Evolutionary conservation across 2,329 filamentous ascomycete genomes (phyloP).

Genomic region (Fusarium sp.): DNA sequence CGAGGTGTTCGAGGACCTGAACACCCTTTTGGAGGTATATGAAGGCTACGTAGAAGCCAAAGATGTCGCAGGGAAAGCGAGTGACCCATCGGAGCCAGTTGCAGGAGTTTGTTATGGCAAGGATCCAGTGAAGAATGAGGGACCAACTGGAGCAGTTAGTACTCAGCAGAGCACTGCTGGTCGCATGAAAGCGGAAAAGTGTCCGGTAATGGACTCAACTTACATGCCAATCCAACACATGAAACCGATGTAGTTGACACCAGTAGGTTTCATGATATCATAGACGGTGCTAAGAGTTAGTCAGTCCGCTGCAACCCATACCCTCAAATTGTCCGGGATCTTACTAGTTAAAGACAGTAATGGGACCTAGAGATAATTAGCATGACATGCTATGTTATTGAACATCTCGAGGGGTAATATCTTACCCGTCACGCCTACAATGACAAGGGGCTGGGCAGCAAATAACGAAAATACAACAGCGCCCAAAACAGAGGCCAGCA

Average conservation of each 20-base stretch:
- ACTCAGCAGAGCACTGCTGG: neutral
- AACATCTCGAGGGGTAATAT: neutral
- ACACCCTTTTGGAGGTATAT: constrained; percentile 95
- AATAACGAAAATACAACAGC: constrained; percentile 85
- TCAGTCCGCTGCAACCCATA: constrained; percentile 15
- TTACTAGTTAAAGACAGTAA: constrained; percentile 92
- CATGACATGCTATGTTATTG: neutral
- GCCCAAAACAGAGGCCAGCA: constrained; percentile 88
- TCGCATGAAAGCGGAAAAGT: neutral
- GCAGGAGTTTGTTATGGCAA: constrained; percentile 88
- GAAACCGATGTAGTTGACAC: constrained; percentile 87
- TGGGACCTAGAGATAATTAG: constrained; percentile 71
- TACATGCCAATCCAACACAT: constrained; percentile 92
- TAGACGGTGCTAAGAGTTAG: constrained; percentile 79
- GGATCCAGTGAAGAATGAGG: constrained; percentile 85
- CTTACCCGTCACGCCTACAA: constrained; percentile 87
- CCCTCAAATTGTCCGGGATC: constrained; percentile 38
- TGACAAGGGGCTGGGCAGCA: constrained; percentile 88
- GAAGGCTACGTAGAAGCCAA: constrained; percentile 93
- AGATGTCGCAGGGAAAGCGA: constrained; percentile 92
- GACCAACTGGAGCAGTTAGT: constrained; percentile 74
- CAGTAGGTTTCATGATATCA: constrained; percentile 84
- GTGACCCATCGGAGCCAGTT: constrained; percentile 93
- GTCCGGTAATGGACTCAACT: constrained; percentile 48
- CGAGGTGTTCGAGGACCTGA: constrained; percentile 85